Evolutionary conservation across 495 filamentous ascomycete genomes (phyloP).

Genomic region (Rhypophila decipiens): DNA sequence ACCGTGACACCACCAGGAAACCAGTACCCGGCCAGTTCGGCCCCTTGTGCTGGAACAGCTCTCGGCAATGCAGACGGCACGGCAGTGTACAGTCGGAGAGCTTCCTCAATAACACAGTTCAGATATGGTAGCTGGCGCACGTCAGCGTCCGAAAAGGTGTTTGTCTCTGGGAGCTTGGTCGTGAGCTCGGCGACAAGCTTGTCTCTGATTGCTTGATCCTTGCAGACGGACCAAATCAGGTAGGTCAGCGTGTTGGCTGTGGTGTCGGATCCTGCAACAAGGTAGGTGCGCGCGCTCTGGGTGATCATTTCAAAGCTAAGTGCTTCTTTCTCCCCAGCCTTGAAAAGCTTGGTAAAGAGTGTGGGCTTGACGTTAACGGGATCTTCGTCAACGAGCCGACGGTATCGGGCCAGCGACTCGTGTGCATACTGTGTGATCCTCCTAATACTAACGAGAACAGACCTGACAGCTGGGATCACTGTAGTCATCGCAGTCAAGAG

Average conservation of each 20-base stretch:
- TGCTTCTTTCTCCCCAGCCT: slow-evolving; percentile 28
- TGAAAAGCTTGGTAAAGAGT: slow-evolving; percentile 42
- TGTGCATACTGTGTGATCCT: slow-evolving; percentile 27
- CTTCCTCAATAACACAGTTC: slow-evolving; percentile 47
- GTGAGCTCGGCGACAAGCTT: slow-evolving; percentile 35
- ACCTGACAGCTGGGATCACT: slow-evolving; percentile 2
- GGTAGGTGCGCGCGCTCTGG: slow-evolving; percentile 36
- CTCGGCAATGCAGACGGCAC: slow-evolving; percentile 41
- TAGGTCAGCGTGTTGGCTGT: slow-evolving; percentile 41
- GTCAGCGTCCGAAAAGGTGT: slow-evolving; percentile 23
- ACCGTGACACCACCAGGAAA: slow-evolving; percentile 25
- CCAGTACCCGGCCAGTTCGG: slow-evolving; percentile 17
- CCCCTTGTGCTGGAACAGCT: slow-evolving; percentile 16
- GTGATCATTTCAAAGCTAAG: slow-evolving; percentile 34
- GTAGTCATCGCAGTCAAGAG: slow-evolving; percentile 5
- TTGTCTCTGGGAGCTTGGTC: slow-evolving; percentile 25
- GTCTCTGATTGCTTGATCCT: slow-evolving; percentile 23
- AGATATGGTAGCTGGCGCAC: slow-evolving; percentile 40
- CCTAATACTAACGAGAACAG: background rate
- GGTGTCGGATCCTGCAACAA: slow-evolving; percentile 47
- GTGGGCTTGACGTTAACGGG: slow-evolving; percentile 32
- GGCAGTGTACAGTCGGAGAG: slow-evolving; percentile 50
- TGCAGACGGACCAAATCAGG: slow-evolving; percentile 32
- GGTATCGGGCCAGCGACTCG: slow-evolving; percentile 37
- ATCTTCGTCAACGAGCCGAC: slow-evolving; percentile 31